These are phyloP conservation scores for Penicillium sp. DNA, from an alignment of 2,329 filamentous ascomycete genomes.

Conservation along the genomic window DNA sequence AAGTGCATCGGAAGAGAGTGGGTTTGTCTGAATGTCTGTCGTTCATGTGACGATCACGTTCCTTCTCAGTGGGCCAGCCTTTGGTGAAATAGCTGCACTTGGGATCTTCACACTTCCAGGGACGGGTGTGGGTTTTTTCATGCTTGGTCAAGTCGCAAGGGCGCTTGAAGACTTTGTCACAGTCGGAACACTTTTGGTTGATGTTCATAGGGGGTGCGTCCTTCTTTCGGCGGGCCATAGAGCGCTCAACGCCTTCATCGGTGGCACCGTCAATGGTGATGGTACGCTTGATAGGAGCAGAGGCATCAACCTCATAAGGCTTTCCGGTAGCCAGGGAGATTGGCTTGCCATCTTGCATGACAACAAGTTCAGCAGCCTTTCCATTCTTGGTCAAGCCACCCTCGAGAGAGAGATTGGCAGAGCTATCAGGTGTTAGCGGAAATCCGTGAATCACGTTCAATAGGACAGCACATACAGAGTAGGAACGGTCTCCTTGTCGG, in stretches of 20 bases:
- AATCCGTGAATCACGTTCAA: background rate
- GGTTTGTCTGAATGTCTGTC: slow-evolving; percentile 88
- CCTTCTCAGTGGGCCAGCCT: slow-evolving; percentile 97
- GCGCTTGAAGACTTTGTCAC: slow-evolving; percentile 90
- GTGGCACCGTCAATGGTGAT: slow-evolving; percentile 57
- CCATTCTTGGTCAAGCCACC: slow-evolving; percentile 82
- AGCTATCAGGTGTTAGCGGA: slow-evolving; percentile 19
- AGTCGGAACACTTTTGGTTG: slow-evolving; percentile 77
- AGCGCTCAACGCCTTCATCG: slow-evolving; percentile 81
- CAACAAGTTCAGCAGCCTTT: slow-evolving; percentile 79
- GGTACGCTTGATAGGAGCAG: slow-evolving; percentile 53
- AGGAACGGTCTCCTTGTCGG: slow-evolving; percentile 46
- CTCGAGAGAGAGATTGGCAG: slow-evolving; percentile 71
- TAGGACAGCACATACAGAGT: slow-evolving; percentile 16
- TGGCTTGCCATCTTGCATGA: slow-evolving; percentile 70
- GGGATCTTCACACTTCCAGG: slow-evolving; percentile 83
- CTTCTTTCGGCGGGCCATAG: slow-evolving; percentile 95
- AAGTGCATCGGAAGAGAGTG: slow-evolving; percentile 80
- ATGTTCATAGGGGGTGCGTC: slow-evolving; percentile 83
- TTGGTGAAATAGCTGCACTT: slow-evolving; percentile 87
- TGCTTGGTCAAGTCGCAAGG: slow-evolving; percentile 98
- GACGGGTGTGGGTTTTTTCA: slow-evolving; percentile 94
- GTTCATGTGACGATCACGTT: slow-evolving; percentile 92
- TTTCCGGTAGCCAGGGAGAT: slow-evolving; percentile 75
- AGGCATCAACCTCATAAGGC: slow-evolving; percentile 54